phyloP scores from a whole-genome alignment of 371 early-diverging fungal species.

The Mucor piriformis region DNA sequence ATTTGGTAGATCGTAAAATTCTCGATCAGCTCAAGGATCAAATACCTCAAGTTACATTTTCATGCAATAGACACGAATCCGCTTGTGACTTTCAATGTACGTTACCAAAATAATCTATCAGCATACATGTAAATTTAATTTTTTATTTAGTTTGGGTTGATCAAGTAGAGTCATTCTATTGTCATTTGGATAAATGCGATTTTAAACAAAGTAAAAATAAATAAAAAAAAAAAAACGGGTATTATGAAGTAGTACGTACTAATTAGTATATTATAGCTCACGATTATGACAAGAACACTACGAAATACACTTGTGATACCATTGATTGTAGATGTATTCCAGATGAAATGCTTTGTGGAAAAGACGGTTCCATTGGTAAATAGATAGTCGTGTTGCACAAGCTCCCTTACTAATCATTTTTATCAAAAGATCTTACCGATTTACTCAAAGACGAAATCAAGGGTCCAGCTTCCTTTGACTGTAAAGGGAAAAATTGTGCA shows the following conservation, averaged over 20 bases:
- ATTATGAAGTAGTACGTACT: too few species aligned
- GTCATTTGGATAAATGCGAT: conserved; percentile 66
- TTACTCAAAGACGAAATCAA: conserved; percentile 71
- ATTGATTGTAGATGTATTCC: conserved; percentile 77
- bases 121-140: neutral
- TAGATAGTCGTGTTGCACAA: neutral
- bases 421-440: conserved; percentile 59
- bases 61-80: conserved; percentile 55
- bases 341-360: conserved; percentile 80
- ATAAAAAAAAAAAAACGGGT: neutral
- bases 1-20: conserved; percentile 57
- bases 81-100: conserved; percentile 73
- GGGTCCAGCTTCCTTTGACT: conserved; percentile 77
- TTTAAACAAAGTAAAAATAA: conserved; percentile 35
- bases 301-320: conserved; percentile 64
- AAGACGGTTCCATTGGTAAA: conserved; percentile 65
- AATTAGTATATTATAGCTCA: neutral
- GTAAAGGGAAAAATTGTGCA: conserved; percentile 62
- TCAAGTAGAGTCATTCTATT: conserved; percentile 78
- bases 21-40: conserved; percentile 62
- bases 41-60: conserved; percentile 71
- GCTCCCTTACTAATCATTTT: neutral
- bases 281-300: conserved; percentile 49
- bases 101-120: neutral
- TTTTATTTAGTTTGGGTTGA: conserved; percentile 70